Conservation (phyloP, 2,329 filamentous ascomycete species). For the Calonectria multiphialidica region DNA sequence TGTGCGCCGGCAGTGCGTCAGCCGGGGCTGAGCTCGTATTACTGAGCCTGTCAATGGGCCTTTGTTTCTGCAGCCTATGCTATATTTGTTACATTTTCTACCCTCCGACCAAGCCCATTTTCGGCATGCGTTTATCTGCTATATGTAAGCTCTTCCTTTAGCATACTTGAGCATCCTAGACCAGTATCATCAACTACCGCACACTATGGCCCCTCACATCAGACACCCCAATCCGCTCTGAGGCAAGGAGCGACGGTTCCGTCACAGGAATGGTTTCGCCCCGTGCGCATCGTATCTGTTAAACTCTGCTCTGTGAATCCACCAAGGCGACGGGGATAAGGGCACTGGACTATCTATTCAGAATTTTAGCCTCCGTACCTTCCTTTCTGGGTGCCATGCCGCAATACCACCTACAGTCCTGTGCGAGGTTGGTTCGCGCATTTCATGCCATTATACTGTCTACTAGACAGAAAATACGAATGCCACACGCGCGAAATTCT, state of each 20-base stretch:
- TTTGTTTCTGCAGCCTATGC: not conserved
- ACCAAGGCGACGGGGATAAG: not conserved
- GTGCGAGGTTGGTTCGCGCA: not conserved
- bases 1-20: not conserved
- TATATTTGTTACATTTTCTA: not conserved
- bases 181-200: not conserved
- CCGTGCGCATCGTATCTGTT: not conserved
- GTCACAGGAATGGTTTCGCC: not conserved
- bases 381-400: not conserved
- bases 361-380: too few relatives aligned
- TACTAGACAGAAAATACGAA: not conserved
- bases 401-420: not conserved
- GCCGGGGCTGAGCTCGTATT: slow-evolving; percentile 4
- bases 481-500: not conserved
- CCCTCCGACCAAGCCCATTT: not conserved
- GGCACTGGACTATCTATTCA: not conserved
- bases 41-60: not conserved
- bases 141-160: not conserved
- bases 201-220: not conserved
- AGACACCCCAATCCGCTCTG: not conserved
- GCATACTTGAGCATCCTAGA: not conserved
- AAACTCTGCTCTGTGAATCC: not conserved
- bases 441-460: not conserved
- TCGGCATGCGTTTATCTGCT: not conserved
- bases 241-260: not conserved